Conservation (phyloP, 2,329 filamentous ascomycete species). For the Cytospora mali region DNA sequence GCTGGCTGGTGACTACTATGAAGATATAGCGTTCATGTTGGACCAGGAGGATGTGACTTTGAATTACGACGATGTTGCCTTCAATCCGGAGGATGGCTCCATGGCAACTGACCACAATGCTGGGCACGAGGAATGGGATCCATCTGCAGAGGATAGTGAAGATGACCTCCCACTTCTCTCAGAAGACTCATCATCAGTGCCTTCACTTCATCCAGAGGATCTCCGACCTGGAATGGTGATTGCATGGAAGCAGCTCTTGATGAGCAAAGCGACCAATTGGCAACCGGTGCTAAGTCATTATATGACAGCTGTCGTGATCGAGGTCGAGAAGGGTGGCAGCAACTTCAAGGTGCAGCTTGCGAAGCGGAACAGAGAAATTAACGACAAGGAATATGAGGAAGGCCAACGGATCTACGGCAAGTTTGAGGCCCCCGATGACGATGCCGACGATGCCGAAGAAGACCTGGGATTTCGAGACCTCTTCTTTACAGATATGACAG, state of each 20-base stretch:
- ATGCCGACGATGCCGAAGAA: conserved; percentile 60
- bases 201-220: conserved; percentile 50
- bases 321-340: conserved; percentile 52
- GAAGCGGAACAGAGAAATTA: conserved; percentile 63
- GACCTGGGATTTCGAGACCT: conserved; percentile 66
- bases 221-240: conserved; percentile 64
- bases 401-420: conserved; percentile 75
- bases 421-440: conserved; percentile 72
- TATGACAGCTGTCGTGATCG: conserved; percentile 69
- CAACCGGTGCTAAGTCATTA: conserved; percentile 60
- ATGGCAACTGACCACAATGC: conserved; percentile 33
- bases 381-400: conserved; percentile 60
- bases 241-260: conserved; percentile 66
- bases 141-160: conserved; percentile 35
- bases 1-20: not conserved
- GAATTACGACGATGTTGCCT: conserved; percentile 43
- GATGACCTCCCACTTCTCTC: conserved; percentile 68
- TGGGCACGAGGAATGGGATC: conserved; percentile 34
- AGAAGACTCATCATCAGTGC: conserved; percentile 56
- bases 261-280: conserved; percentile 66
- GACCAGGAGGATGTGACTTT: conserved; percentile 40
- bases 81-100: conserved; percentile 35
- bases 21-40: too few species aligned
- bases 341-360: conserved; percentile 67
- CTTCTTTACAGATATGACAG: conserved; percentile 64